Conservation (phyloP, 768 basidiomycete species). For the Albatrellus ellisii region DNA sequence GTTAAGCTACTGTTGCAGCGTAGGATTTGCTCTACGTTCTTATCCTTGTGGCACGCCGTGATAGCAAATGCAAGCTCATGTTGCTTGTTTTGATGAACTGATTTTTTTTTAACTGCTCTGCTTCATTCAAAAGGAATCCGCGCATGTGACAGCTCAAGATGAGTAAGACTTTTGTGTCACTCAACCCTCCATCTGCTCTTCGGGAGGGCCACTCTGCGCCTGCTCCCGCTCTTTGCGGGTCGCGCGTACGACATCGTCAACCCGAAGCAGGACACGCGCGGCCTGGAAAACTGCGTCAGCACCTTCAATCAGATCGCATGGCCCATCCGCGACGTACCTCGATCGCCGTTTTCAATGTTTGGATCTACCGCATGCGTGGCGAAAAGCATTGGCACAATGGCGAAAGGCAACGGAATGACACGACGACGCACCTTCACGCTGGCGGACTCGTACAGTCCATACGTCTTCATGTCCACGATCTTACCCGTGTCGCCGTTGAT, state of each 20-base stretch:
- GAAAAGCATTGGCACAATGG: not conserved
- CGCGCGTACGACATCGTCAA: conserved; percentile 93
- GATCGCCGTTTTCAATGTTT: conserved; percentile 94
- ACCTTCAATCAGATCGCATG: not conserved
- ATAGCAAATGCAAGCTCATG: no score
- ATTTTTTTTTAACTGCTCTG: no score
- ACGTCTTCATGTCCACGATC: conserved; percentile 89
- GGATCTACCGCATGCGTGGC: conserved; percentile 38
- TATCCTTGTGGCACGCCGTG: no score
- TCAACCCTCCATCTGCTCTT: conserved; percentile 35
- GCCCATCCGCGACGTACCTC: conserved; percentile 38
- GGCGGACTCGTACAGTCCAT: conserved; percentile 90
- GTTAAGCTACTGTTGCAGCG: no score
- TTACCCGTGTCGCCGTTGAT: conserved; percentile 95
- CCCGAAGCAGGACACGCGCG: conserved; percentile 81
- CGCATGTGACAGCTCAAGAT: no score
- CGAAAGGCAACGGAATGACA: not conserved
- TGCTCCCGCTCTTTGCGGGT: conserved; percentile 60
- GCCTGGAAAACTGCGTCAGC: conserved; percentile 31
- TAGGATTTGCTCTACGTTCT: no score
- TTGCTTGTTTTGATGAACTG: no score
- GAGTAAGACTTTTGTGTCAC: no score
- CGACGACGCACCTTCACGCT: conserved; percentile 75
- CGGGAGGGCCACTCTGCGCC: conserved; percentile 29
- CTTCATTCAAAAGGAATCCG: no score